These are phyloP conservation scores for Pyrus bretschneideri DNA, from an alignment of 306 rosid species.

Conservation along the genomic window DNA sequence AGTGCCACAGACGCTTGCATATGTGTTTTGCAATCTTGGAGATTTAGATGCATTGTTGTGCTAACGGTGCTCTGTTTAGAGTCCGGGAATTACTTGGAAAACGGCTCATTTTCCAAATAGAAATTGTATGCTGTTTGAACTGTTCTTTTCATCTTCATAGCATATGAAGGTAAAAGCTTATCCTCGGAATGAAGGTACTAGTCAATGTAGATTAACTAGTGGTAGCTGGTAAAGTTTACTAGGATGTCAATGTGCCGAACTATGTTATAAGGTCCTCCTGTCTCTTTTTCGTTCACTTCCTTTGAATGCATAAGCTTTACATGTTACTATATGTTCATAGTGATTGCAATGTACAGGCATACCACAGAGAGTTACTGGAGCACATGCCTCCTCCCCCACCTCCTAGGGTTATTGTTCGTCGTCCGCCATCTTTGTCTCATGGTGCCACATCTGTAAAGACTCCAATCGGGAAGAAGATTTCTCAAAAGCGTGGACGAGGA, in stretches of 20 bases:
- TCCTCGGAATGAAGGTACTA: too few species aligned
- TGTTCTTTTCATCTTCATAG: not conserved
- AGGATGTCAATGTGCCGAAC: not conserved
- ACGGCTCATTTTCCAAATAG: constrained; percentile 1
- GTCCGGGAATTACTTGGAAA: not conserved
- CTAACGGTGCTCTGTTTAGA: not conserved
- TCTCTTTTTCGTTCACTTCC: not conserved
- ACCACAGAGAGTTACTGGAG: constrained; percentile 78
- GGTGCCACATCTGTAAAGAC: constrained; percentile 20
- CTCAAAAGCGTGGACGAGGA: constrained; percentile 45
- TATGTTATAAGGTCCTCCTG: not conserved
- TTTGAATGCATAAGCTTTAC: not conserved
- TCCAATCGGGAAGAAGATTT: constrained; percentile 37
- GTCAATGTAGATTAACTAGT: too few species aligned
- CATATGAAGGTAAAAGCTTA: not conserved
- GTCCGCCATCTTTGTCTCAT: constrained; percentile 22
- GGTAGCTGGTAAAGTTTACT: too few species aligned
- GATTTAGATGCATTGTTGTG: not conserved
- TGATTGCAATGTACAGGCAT: constrained; percentile 41
- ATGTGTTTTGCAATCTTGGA: not conserved
- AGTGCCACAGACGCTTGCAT: not conserved
- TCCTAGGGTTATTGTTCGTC: constrained; percentile 15
- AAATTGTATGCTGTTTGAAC: not conserved
- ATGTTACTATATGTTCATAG: not conserved
- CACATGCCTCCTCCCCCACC: constrained; percentile 63